Evolutionary conservation across 805 yeast genomes (phyloP).

Genomic region (Wickerhamiella qilinensis): DNA sequence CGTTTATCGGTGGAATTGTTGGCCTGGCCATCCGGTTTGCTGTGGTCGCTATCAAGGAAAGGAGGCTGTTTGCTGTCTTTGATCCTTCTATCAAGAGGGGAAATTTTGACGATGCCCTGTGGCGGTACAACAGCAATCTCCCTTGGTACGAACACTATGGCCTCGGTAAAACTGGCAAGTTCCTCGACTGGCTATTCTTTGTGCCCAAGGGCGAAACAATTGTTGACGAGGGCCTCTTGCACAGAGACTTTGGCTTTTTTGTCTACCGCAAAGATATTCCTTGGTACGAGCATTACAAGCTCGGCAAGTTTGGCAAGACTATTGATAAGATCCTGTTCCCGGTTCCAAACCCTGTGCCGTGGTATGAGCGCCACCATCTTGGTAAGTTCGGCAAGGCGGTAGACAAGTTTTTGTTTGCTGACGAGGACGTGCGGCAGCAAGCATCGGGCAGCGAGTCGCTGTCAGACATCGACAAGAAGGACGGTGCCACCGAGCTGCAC

Average conservation of each 20-base stretch:
- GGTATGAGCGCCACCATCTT: slow-evolving; percentile 13
- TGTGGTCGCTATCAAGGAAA: slow-evolving; percentile 5
- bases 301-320: slow-evolving; percentile 2
- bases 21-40: slow-evolving; percentile 27
- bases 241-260: not conserved
- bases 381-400: slow-evolving; percentile 4
- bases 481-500: too few species aligned
- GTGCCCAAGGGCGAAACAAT: slow-evolving; percentile 6
- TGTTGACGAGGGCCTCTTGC: slow-evolving; percentile 1
- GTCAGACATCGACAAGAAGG: too few species aligned
- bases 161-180: slow-evolving; percentile 1
- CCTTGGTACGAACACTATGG: slow-evolving; percentile 14
- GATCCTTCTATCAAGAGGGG: slow-evolving; percentile 23
- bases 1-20: slow-evolving; percentile 40
- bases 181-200: slow-evolving; percentile 11
- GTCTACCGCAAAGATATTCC: too few species aligned
- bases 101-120: slow-evolving; percentile 8
- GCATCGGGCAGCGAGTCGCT: too few species aligned
- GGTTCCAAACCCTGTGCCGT: too few species aligned
- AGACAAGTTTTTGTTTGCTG: slow-evolving; percentile 12
- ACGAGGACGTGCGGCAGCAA: too few species aligned
- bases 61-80: slow-evolving; percentile 10
- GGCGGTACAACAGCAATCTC: slow-evolving; percentile 2
- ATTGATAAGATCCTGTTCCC: slow-evolving; percentile 13
- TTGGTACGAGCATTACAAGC: slow-evolving; percentile 14